These are phyloP conservation scores for Magnusiomyces fungicola DNA, from an alignment of 1,139 yeast genomes.

Conservation along the genomic window DNA sequence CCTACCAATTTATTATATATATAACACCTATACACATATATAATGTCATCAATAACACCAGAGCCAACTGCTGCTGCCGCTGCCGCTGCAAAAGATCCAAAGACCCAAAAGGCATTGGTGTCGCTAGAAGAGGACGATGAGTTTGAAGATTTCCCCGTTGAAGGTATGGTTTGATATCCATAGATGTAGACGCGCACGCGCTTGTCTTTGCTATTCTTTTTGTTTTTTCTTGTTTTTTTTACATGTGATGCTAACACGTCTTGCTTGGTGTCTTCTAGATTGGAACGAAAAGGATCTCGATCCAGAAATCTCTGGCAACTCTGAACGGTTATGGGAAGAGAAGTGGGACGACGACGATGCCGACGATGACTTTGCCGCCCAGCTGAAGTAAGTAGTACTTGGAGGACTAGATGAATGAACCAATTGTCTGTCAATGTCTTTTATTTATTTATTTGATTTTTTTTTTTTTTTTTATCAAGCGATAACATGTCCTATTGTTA, in stretches of 20 bases:
- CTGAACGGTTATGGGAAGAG: conserved; percentile 78
- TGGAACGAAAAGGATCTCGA: conserved; percentile 47
- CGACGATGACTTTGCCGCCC: conserved; percentile 73
- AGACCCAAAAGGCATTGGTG: conserved; percentile 33
- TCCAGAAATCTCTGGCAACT: conserved; percentile 33
- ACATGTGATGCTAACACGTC: conserved; percentile 1
- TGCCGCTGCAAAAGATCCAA: background rate
- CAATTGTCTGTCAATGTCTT: too few species aligned
- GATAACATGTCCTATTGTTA: too few species aligned
- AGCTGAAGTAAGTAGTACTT: conserved; percentile 41
- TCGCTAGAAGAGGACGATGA: conserved; percentile 89
- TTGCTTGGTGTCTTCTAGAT: conserved; percentile 28
- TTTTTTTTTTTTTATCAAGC: too few species aligned
- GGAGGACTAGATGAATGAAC: too few species aligned
- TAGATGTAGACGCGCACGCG: too few species aligned
- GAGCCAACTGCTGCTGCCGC: conserved; percentile 19
- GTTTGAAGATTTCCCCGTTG: conserved; percentile 91
- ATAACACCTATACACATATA: too few species aligned
- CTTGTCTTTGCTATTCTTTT: too few species aligned
- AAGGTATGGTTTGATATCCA: too few species aligned
- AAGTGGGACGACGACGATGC: conserved; percentile 93
- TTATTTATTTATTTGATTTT: too few species aligned
- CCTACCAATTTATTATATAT: too few species aligned
- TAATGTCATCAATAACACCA: background rate
- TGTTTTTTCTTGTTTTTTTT: too few species aligned